Evolutionary conservation across 2,329 filamentous ascomycete genomes (phyloP), one percentile per base, ranked within the genome.

Genomic region (Trichoderma citrinoviride): DNA sequence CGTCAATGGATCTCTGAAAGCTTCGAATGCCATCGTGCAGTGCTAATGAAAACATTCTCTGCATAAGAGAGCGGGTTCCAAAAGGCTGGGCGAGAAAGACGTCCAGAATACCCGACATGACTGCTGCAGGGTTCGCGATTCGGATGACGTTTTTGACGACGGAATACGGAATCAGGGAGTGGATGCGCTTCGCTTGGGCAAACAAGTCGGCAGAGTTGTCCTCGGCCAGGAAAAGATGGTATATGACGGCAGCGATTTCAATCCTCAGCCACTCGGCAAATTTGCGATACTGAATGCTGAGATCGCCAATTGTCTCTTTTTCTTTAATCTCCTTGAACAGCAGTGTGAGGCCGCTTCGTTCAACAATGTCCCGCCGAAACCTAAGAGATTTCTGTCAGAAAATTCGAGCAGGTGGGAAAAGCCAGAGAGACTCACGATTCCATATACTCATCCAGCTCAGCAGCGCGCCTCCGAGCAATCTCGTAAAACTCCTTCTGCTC

Each of bases 221-320:
- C 76, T 99, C 95, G 6, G 95, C 95, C 50, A 99, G 84, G 82
- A 99, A 99, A 40, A 99, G 82, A 76, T 99, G 95, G 74, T 99
- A 99, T 66, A 98, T 87, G 23, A 95, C 97, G 46, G 95, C 95
- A 25, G 95, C 95, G 55, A 99, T 89, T 79, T 99, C 95, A 73
- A 99, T 99, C 44, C 95, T 89, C 57, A 98, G 81, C 95, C 95
- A 99, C 77, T 99, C 95, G 19, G 94, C 94, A 74, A 99, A 98
- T 76, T 98, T 99, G 73, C 95, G 91, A 76, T 98, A 98, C 75
- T 98, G 93, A 12, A 96, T 89, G 73, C 92, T 96, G 61, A 99
- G 84, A 70, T 97, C 92, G 68, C 87, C 85, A 61, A 99, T 94
- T 4, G 86, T 92, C 66, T 91, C 84, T 80, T 98, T 98, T 64